Evolutionary conservation across 306 rosid species (phyloP).

Genomic region (Corylus americana): DNA sequence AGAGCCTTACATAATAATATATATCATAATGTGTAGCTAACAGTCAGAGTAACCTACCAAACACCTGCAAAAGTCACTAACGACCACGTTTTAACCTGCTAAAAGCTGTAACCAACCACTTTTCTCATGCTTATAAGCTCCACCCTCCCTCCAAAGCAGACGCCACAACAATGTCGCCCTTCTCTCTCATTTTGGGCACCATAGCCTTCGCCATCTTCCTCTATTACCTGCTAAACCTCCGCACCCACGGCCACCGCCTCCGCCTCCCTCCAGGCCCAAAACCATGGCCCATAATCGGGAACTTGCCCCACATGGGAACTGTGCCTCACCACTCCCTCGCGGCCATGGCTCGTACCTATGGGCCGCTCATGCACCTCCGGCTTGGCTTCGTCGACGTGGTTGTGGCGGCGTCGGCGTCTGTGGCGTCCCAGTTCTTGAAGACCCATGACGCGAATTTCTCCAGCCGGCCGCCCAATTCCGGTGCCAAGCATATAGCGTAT

Average conservation of each 20-base stretch:
- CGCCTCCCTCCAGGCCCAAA: slow-evolving; percentile 79
- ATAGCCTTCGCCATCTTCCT: slow-evolving; percentile 22
- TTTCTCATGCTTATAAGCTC: too few relatives aligned
- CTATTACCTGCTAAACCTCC: slow-evolving; percentile 18
- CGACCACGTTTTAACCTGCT: too few relatives aligned
- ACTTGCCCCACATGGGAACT: slow-evolving; percentile 68
- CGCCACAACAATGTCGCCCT: slow-evolving; percentile 27
- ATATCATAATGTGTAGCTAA: too few relatives aligned
- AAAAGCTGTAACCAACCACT: too few relatives aligned
- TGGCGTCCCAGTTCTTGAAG: slow-evolving; percentile 72
- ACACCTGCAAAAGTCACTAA: too few relatives aligned
- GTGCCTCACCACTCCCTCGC: slow-evolving; percentile 82
- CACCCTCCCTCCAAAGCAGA: neutral
- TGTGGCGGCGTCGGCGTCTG: slow-evolving; percentile 74
- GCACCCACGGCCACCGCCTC: neutral
- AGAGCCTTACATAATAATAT: too few relatives aligned
- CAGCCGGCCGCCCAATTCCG: slow-evolving; percentile 81
- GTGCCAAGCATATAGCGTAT: slow-evolving; percentile 65
- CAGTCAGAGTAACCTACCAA: too few relatives aligned
- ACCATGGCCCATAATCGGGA: slow-evolving; percentile 86
- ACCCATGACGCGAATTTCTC: slow-evolving; percentile 67
- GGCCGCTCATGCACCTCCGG: slow-evolving; percentile 77
- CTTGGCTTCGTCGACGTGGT: slow-evolving; percentile 62
- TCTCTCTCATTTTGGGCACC: slow-evolving; percentile 23
- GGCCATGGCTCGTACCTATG: slow-evolving; percentile 48